Evolutionary conservation across 169 alveolate genomes (phyloP), one percentile per base, ranked within the genome.

Genomic region (Plasmodium inui): DNA sequence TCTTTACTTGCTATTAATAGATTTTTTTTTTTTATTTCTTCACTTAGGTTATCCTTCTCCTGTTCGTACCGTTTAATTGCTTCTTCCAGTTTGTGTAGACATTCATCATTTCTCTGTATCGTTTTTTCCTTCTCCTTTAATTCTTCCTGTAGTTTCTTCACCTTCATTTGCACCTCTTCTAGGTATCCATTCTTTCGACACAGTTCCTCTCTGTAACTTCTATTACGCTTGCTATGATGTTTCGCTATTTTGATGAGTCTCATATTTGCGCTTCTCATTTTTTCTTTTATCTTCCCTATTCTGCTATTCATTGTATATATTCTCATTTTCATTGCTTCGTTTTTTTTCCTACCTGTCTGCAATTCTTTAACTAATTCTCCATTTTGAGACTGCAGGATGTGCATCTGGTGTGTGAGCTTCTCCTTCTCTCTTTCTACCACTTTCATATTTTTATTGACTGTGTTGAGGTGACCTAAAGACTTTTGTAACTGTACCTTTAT

Each of bases 401-500:
- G 10, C 81, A 73, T 32, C n/a, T 85, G 74, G 0, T 73, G 22
- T 53, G 32, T 32, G 2, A 85, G 46, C n/a, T 73, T 34, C n/a
- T 85, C 82, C 28, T 85, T 85, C 70, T 85, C 93, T 17, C 71
- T 85, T 41, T 85, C 81, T n/a, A 85, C 46, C 4, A 19, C 37
- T 55, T 46, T 37, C 74, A 76, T 74, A 22, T 85, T 85, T 17
- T 55, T 50, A 74, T 80, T 76, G 14, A 53, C 79, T 1, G 46
- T 7, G 41, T 74, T 71, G 10, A 85, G 50, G 50, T 85, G 37
- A 17, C 71, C 30, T 28, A 85, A 71, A 30, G 86, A 85, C 3
- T 44, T 85, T 76, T 85, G 39, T 28, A 85, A 34, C 37, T 85
- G 80, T 28, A 34, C 3, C 67, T 55, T 55, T 4, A 85, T 73